These are phyloP conservation scores for Cutaneotrichosporon spelunceum DNA, from an alignment of 1,284 basidiomycete species.

Conservation along the genomic window DNA sequence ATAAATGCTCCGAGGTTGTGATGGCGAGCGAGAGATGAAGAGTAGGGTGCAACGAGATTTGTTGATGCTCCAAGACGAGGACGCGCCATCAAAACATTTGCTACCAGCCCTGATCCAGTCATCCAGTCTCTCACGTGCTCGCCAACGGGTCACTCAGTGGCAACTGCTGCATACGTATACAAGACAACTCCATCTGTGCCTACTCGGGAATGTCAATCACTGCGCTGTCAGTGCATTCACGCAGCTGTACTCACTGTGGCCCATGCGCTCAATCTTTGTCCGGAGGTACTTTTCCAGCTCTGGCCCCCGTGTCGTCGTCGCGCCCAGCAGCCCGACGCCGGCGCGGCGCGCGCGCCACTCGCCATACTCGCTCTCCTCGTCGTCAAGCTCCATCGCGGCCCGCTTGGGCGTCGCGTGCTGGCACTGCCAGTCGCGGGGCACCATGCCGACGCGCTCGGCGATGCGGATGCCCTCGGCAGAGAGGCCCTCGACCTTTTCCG, in stretches of 20 bases:
- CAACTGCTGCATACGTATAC: constrained; percentile 7
- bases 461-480: constrained; percentile 78
- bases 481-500: constrained; percentile 89
- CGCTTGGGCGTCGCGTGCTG: constrained; percentile 12
- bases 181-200: constrained; percentile 8
- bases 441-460: constrained; percentile 85
- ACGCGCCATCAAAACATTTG: neutral
- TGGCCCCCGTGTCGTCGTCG: constrained; percentile 70
- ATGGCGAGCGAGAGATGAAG: too few species aligned
- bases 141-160: neutral
- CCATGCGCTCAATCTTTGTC: constrained; percentile 95
- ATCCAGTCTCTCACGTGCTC: neutral
- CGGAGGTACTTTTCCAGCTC: constrained; percentile 93
- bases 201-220: constrained; percentile 29
- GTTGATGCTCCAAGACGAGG: too few species aligned
- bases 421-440: constrained; percentile 81
- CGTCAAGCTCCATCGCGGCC: constrained; percentile 29
- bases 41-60: too few species aligned
- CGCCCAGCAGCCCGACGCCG: constrained; percentile 82
- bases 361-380: constrained; percentile 46
- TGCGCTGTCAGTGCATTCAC: constrained; percentile 1
- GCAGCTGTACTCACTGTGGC: constrained; percentile 60
- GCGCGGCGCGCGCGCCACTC: constrained; percentile 56
- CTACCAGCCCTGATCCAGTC: neutral
- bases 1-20: neutral